Base-by-base conservation (phyloP, 495 filamentous ascomycete species). In the Trichocladium antarcticum region DNA sequence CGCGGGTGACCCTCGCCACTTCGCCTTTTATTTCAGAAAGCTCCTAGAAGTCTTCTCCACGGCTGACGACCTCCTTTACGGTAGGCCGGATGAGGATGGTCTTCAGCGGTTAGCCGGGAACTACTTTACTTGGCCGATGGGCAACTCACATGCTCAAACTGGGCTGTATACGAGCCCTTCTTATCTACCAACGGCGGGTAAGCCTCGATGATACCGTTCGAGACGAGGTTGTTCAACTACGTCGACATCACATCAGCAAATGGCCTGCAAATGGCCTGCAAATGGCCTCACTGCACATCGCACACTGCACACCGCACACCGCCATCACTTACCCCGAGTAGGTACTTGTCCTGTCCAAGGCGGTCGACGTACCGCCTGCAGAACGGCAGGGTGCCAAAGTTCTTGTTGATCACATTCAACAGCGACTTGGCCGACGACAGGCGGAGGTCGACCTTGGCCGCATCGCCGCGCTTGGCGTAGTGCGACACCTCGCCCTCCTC, bases 131-230 rank as follows among this genome's bases (percentile, higher is more conserved):
- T 24, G 21, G 45, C 16, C 22, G 28, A 41, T 37, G 50, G 31
- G 22, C 24, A 51, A 65, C 84, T 75, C 71, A 92, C 87, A 74
- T 96, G 89, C 75, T 96, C 89, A 59, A 74, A 95, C 67, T 96
- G 89, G 53, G 89, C 89, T 16, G 89, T 94, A 64, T 92, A 96
- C 17, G 85, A 90, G 46, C 89, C 89, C 79, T 94, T 95, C 69
- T 87, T 80, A 72, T 96, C 89, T 50, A 81, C 80, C 38, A 96
- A 73, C 17, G 89, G 89, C 1, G 88, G 87, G 60, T 96, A 95
- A 35, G 83, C 79, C 65, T 94, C 85, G 19, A 96, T 85, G 57
- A 96, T 87, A 11, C 87, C 89, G 42, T 75, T 78, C 8, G 76
- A 72, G 15, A 95, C 87, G 43, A 96, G 74, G 62, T 88, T 92